Base-by-base conservation (phyloP, 495 filamentous ascomycete genomes). In the Aspergillus sclerotioniger region DNA sequence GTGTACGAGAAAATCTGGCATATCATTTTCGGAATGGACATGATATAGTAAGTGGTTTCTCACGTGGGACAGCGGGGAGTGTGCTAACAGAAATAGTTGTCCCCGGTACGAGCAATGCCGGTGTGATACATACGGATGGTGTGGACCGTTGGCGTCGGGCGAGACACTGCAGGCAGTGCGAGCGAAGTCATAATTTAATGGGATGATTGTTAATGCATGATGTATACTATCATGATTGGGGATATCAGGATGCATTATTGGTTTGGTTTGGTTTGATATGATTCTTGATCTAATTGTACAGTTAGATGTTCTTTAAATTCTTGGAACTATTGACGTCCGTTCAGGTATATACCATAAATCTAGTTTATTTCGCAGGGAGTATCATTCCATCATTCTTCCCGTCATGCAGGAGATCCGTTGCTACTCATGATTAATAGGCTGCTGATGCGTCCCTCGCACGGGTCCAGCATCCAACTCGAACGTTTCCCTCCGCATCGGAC, bases 1-100 rank as follows among this genome's bases (percentile, higher is more conserved):
- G 70, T 75, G 13, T 62, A 73, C 57, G 75, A 78, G 51, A 74
- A 69, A 51, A 51, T 78, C 20, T 78, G 75, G 75, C 73, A 78
- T 56, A 63, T 76, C 28, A 55, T 78, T 7, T 78, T 76, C 61
- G 71, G 73, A 10, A 71, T 70, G 72, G 67, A 73, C 13, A 62
- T 57, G 8, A 60, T 75, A 2, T 63, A 77, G 74, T 77, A 53
- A 56, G 74, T 71, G 53, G 16, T 6, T n/a, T 54, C 17, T 37
- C 37, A 51, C 19, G 12, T 20, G 46, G 46, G 10, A 12, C 46
- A 20, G 13, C 13, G 16, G 45, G 2, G 46, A 3, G 21, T 17
- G 21, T 17, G 28, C 47, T 56, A 54, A 61, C 54, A 4, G 51
- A 13, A 2, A 3, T 25, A 77, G 74, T 53, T 77, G 74, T 35